Evolutionary conservation across 108 stramenopile species (phyloP), one percentile per base, ranked within the genome.

Genomic region (Skeletonema potamos): DNA sequence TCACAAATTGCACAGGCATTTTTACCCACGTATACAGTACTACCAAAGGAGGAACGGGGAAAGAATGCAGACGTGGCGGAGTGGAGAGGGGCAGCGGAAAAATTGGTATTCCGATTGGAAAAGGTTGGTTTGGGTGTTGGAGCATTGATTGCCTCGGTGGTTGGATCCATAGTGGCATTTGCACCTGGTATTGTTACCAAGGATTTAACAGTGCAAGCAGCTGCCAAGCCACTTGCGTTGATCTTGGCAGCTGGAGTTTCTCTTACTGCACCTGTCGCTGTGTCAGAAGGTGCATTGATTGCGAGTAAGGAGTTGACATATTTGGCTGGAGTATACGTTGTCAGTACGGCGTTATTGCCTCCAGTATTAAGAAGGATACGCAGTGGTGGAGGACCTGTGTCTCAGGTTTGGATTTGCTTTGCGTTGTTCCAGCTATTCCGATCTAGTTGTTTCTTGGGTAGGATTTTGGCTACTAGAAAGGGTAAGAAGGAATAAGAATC

Each of bases 1-100:
- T 86, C 85, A 28, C 93, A 94, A 67, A 90, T 88, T 17, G 93
- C 89, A 1, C 93, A 94, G 63, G 83, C 89, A 11, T 94, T 92
- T 51, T 72, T 94, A 39, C 93, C 93, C 4, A 26, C 64, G 20
- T 84, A 85, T 28, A 28, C 37, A 0, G 72, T 80, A 4, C 13
- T 68, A 9, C 75, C 80, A 6, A 59, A 51, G 18, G 41, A 32
- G 18, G 43, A 76, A 22, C 34, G 44, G 13, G 62, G 74, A 33
- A 64, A 26, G n/a, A 79, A 84, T 28, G 32, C 72, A 9, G 51
- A 62, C 36, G 60, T 74, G 7, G 27, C 59, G 28, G 77, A 83
- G 28, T 93, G 92, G 92, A 57, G 41, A 36, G 81, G 75, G 11
- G 79, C 88, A 27, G 74, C 77, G 4, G 67, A 81, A 55, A 28